Evolutionary conservation across 2,329 filamentous ascomycete genomes (phyloP).

Genomic region (Arthrocladium fulminans): DNA sequence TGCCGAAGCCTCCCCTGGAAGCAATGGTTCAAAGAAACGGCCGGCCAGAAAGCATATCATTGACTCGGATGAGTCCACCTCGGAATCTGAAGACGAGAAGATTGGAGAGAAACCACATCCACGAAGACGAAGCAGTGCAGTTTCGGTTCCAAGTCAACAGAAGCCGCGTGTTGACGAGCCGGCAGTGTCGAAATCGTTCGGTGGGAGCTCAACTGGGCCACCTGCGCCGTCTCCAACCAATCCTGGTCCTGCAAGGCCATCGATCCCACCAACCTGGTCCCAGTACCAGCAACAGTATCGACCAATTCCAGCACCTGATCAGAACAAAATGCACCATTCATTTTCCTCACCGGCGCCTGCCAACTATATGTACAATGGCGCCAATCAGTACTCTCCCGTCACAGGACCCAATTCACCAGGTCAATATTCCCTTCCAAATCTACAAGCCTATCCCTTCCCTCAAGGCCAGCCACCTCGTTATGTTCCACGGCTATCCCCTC

Average conservation of each 20-base stretch:
- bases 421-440: conserved; percentile 12
- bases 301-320: conserved; percentile 17
- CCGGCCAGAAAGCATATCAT: conserved; percentile 17
- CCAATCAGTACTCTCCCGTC: conserved; percentile 4
- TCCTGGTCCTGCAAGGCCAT: neutral
- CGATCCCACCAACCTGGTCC: neutral
- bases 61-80: conserved; percentile 19
- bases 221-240: neutral
- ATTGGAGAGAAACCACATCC: conserved; percentile 9
- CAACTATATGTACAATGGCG: conserved; percentile 14
- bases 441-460: conserved; percentile 2
- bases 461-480: conserved; percentile 5
- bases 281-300: neutral
- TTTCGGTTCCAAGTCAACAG: conserved; percentile 9
- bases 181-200: conserved; percentile 7
- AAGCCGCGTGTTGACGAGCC: conserved; percentile 8
- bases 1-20: conserved; percentile 22
- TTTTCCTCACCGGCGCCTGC: conserved; percentile 19
- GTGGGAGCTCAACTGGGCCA: neutral
- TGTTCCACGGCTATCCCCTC: neutral
- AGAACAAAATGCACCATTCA: conserved; percentile 17
- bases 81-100: conserved; percentile 13
- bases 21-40: conserved; percentile 15
- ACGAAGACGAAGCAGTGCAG: conserved; percentile 6
- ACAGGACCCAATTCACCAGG: conserved; percentile 10